Percentiles rank a stretch among this genome's conserved stretches.
These are phyloP conservation scores for Russula olivacea DNA, from an alignment of 768 basidiomycete species.

Conservation along the genomic window DNA sequence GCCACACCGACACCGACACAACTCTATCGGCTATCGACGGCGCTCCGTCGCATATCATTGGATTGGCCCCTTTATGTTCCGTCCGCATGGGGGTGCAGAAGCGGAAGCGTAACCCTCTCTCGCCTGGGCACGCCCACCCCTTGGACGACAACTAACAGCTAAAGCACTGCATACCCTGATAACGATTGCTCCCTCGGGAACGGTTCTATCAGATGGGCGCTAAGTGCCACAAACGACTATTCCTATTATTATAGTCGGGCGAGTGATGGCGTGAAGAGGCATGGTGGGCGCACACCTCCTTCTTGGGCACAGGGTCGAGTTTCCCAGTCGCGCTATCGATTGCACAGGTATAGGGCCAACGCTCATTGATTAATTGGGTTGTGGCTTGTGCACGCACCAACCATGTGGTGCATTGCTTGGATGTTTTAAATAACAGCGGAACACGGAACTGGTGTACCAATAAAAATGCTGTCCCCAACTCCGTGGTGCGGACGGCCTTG, in stretches of 20 bases:
- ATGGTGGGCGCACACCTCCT: background rate
- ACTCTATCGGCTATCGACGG: background rate
- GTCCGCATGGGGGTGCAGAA: background rate
- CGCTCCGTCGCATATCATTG: slow-evolving; percentile 8
- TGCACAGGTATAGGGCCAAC: background rate
- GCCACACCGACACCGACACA: too few species aligned
- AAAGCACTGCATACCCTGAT: slow-evolving; percentile 9
- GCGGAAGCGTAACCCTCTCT: slow-evolving; percentile 2
- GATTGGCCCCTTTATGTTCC: slow-evolving; percentile 14
- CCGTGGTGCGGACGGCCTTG: background rate
- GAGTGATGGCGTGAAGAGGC: slow-evolving; percentile 13
- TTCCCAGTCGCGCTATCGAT: slow-evolving; percentile 7
- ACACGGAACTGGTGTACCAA: background rate
- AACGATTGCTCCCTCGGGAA: slow-evolving; percentile 11
- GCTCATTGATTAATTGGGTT: background rate
- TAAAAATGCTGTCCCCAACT: background rate
- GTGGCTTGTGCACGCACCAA: background rate
- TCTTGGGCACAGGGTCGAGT: slow-evolving; percentile 11
- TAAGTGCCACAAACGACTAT: slow-evolving; percentile 10
- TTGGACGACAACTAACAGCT: background rate
- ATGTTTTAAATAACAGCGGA: background rate
- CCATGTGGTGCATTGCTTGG: background rate
- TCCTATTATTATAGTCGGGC: background rate
- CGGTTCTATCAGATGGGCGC: slow-evolving; percentile 15
- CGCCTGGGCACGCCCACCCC: slow-evolving; percentile 2